Conservation (phyloP, 495 filamentous ascomycete genomes). For the Clavariopsis aquatica region DNA sequence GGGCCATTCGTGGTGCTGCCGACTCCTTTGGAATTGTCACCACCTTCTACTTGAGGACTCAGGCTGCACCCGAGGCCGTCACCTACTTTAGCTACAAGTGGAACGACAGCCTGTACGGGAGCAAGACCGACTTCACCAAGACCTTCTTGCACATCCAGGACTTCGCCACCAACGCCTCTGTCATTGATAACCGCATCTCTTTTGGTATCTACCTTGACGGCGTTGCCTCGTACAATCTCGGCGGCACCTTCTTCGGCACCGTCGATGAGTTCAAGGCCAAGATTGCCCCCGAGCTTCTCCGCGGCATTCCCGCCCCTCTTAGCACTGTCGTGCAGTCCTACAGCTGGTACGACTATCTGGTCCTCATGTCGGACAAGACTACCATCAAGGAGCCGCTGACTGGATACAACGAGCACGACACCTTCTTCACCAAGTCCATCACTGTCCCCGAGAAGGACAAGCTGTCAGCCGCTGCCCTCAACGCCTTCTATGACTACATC, state of each 20-base stretch:
- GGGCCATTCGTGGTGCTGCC: conserved; percentile 60
- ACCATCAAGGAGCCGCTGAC: conserved; percentile 40
- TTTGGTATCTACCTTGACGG: conserved; percentile 35
- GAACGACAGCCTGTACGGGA: conserved; percentile 7
- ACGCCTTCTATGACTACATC: conserved; percentile 53
- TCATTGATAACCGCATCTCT: conserved; percentile 32
- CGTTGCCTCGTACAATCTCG: conserved; percentile 7
- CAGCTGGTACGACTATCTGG: conserved; percentile 29
- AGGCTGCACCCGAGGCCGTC: conserved; percentile 53
- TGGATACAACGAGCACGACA: conserved; percentile 46
- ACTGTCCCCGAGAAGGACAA: conserved; percentile 40
- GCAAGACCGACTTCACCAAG: conserved; percentile 23
- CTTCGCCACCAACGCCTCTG: conserved; percentile 32
- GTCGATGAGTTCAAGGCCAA: conserved; percentile 29
- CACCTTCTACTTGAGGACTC: conserved; percentile 62
- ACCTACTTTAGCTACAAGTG: conserved; percentile 50
- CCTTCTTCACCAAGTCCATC: conserved; percentile 57
- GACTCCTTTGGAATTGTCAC: conserved; percentile 66
- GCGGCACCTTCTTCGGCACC: conserved; percentile 32
- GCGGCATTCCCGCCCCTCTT: conserved; percentile 9
- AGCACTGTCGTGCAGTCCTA: conserved; percentile 10
- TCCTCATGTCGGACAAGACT: conserved; percentile 16
- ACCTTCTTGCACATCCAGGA: conserved; percentile 38
- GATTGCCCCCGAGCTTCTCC: conserved; percentile 34
- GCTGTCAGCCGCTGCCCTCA: conserved; percentile 46